These are phyloP conservation scores for Aspergillus pseudoterreus DNA, from an alignment of 2,329 filamentous ascomycete genomes.

Conservation along the genomic window DNA sequence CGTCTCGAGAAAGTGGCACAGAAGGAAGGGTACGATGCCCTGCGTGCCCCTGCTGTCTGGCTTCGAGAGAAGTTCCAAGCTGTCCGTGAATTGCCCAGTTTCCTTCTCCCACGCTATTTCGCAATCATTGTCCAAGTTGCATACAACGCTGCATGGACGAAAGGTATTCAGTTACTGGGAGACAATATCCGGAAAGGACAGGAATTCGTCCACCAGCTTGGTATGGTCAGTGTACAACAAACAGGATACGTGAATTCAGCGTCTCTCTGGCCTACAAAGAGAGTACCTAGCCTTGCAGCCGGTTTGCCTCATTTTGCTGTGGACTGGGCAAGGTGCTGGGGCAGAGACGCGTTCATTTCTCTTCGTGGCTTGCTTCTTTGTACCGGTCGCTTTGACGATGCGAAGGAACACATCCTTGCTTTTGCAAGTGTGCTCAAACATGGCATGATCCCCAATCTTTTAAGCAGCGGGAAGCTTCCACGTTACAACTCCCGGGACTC, in stretches of 20 bases:
- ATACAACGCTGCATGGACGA: slow-evolving; percentile 77
- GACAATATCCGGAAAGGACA: slow-evolving; percentile 75
- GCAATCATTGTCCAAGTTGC: slow-evolving; percentile 82
- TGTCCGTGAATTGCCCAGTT: slow-evolving; percentile 79
- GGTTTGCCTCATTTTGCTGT: slow-evolving; percentile 91
- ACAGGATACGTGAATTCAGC: slow-evolving; percentile 86
- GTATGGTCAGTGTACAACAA: slow-evolving; percentile 88
- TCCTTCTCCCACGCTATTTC: slow-evolving; percentile 89
- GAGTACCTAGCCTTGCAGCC: slow-evolving; percentile 82
- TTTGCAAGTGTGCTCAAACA: slow-evolving; percentile 97
- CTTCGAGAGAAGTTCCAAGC: slow-evolving; percentile 80
- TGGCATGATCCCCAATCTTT: slow-evolving; percentile 93
- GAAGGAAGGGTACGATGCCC: slow-evolving; percentile 57
- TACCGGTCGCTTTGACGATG: slow-evolving; percentile 82
- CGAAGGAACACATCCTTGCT: slow-evolving; percentile 87
- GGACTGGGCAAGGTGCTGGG: slow-evolving; percentile 96
- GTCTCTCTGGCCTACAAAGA: slow-evolving; percentile 81
- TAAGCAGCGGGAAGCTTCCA: slow-evolving; percentile 79
- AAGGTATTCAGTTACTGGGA: slow-evolving; percentile 74
- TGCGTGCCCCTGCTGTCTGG: slow-evolving; percentile 71
- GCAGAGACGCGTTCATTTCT: slow-evolving; percentile 94
- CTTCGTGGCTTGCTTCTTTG: slow-evolving; percentile 87
- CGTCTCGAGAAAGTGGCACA: slow-evolving; percentile 71
- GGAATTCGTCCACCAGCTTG: slow-evolving; percentile 81
- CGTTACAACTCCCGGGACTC: slow-evolving; percentile 96